phyloP scores from a whole-genome alignment of 345 rosid genomes.

The Noccaea caerulescens region DNA sequence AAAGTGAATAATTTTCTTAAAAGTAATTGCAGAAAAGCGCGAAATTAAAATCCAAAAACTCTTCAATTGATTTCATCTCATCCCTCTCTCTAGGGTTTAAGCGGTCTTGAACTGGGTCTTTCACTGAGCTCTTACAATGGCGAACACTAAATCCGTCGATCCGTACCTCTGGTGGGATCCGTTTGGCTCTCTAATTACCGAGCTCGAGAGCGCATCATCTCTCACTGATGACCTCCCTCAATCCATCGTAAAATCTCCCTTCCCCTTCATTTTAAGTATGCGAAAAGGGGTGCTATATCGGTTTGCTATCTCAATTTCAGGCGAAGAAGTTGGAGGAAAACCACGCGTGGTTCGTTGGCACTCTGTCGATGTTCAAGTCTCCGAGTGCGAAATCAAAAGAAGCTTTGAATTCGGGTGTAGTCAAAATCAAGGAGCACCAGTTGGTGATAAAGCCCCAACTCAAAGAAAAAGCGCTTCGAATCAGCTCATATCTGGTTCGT shows the following conservation, averaged over 20 bases:
- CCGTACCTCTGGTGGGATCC: conserved; percentile 85
- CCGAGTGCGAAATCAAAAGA: conserved; percentile 72
- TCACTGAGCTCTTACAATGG: conserved; percentile 48
- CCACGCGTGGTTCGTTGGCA: conserved; percentile 70
- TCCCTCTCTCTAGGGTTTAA: conserved; percentile 51
- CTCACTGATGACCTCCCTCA: conserved; percentile 63
- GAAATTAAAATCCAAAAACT: conserved; percentile 15
- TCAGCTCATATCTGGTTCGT: conserved; percentile 73
- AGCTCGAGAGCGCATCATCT: conserved; percentile 63
- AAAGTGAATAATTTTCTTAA: not conserved
- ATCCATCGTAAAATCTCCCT: conserved; percentile 49
- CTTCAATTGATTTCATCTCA: not conserved
- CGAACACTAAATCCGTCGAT: conserved; percentile 61
- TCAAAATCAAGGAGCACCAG: conserved; percentile 65
- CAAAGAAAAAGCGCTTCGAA: conserved; percentile 66
- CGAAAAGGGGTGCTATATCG: not conserved
- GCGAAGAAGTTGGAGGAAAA: conserved; percentile 72
- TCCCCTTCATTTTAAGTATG: not conserved
- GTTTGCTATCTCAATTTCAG: conserved; percentile 45
- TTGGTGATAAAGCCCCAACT: conserved; percentile 61
- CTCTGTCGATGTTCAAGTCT: conserved; percentile 59
- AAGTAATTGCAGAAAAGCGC: conserved; percentile 30
- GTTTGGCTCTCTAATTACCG: conserved; percentile 64
- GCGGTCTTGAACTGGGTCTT: conserved; percentile 14
- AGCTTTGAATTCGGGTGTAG: conserved; percentile 62